These are phyloP conservation scores for Metroxylon sagu DNA, from an alignment of 176 grass and related monocot genomes.

Conservation along the genomic window DNA sequence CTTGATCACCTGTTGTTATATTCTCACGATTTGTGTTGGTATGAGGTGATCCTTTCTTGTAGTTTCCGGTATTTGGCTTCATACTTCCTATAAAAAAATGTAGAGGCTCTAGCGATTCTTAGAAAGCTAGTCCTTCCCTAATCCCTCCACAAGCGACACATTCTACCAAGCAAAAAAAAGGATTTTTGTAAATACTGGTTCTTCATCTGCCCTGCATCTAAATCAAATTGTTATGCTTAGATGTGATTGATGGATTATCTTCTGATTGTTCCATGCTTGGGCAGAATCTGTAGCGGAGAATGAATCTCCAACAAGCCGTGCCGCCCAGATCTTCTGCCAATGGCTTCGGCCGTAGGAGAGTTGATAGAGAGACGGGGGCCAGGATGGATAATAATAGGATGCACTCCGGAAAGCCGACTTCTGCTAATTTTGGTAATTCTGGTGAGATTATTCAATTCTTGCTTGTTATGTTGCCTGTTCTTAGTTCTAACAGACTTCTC, in stretches of 20 bases:
- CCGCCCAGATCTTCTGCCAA: constrained; percentile 44
- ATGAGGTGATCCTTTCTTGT: too few relatives aligned
- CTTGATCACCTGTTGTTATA: too few relatives aligned
- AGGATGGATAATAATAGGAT: constrained; percentile 36
- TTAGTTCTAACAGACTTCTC: constrained; percentile 28
- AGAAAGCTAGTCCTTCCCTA: too few relatives aligned
- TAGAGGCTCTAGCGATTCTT: too few relatives aligned
- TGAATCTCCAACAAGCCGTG: constrained; percentile 58
- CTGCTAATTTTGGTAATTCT: constrained; percentile 24
- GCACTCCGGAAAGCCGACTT: constrained; percentile 30
- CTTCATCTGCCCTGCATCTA: too few relatives aligned
- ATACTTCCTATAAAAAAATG: too few relatives aligned
- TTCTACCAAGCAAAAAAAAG: too few relatives aligned
- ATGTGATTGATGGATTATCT: background rate
- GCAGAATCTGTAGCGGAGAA: constrained; percentile 32
- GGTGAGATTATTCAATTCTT: constrained; percentile 30
- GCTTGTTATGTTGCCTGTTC: background rate
- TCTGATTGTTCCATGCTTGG: constrained; percentile 13
- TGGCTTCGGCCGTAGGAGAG: constrained; percentile 43
- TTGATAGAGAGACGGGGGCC: constrained; percentile 52
- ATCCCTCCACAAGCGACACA: too few relatives aligned
- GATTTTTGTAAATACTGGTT: too few relatives aligned
- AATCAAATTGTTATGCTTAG: too few relatives aligned
- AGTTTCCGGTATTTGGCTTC: too few relatives aligned
- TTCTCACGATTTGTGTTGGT: too few relatives aligned